Base-by-base conservation (phyloP, 139 green algal species). In the Ostreobium quekettii region DNA sequence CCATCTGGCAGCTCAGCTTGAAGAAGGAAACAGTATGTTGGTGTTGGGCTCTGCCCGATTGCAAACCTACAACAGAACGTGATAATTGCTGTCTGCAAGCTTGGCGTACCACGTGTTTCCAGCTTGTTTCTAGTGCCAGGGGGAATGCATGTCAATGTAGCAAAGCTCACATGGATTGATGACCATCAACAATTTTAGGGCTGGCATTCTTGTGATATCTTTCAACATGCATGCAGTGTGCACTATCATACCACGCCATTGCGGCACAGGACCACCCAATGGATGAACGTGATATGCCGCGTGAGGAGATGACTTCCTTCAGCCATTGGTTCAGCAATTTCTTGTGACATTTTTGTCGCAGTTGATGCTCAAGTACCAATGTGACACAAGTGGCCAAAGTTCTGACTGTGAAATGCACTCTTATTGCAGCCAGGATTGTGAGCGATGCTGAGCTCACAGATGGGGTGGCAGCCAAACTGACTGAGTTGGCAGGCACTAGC, bases 1-100 rank as follows among this genome's bases (percentile, higher is more conserved):
- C 1, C 90, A 97, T 69, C 39, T 90, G 31, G 87, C 90, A 11
- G 85, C 33, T 62, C 15, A 19, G 53, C 19, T 8, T 8, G 33
- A 62, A 7, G 53, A 26, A 7, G 7, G 15, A 26, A 7, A 15
- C 33, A 29, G 7, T 19, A 29, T 62, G 53, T 30, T 37, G 53
- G 53, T 48, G 24, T 32, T 11, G 19, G 4, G 7, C 19, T 65
- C 4, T 36, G n/a, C n/a, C 58, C 26, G 58, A 65, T n/a, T 11
- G 28, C 6, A 19, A 38, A 38, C 28, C 47, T 32, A 22, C 47
- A 8, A 11, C 22, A 28, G 58, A 38, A 48, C 28, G 42, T 11
- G 26, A 35, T 15, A 4, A 65, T 42, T 65, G 58, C 6, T 65
- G 4, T 42, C 5, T 42, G 8, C 24, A 15, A 37, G 7, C 7